Base-by-base conservation (phyloP, 345 rosid species). In the Excoecaria cochinchinensis region DNA sequence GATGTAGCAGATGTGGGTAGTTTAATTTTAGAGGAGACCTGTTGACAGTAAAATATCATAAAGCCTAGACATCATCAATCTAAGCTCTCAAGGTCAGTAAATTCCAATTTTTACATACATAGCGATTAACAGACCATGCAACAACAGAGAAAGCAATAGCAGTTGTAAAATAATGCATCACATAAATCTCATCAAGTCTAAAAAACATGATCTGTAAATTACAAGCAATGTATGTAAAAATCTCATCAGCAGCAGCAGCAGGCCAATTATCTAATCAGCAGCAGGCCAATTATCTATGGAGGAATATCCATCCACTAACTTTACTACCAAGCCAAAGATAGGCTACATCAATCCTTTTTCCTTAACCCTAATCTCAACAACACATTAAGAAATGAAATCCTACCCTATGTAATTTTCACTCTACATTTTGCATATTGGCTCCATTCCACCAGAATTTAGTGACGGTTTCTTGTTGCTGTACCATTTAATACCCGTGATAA, bases 401-500 rank as follows among this genome's bases (percentile, higher is more conserved):
- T 22, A 13, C 12, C n/a, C 47, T 3, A 19, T 31, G 5, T n/a
- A 13, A 57, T 15, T 40, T 40, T 40, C 53, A 17, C 36, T 52
- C 52, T 71, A 11, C 17, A 17, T 38, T 51, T 71, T 40, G 15
- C 59, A 50, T 19, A n/a, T 36, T 36, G 13, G 15, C 21, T 16
- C 61, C 73, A 47, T 15, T 69, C 55, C 47, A 52, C 44, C 56
- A 52, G 73, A 51, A 52, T 51, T 53, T 15, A 71, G 3, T 13
- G 16, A 58, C 52, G 42, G 4, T 57, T 42, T 46, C 40, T 40
- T 44, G 57, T 13, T 9, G 19, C 10, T 71, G 51, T 66, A 71
- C 40, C 55, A 58, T 42, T 25, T 42, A 21, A 40, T n/a, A 56
- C 47, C 39, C n/a, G 14, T 59, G 1, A 42, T 56, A 25, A 38